Percentiles rank a stretch among this genome's conserved stretches.
phyloP scores from a whole-genome alignment of 2,329 filamentous ascomycete genomes.

The Ophiobolus disseminans region DNA sequence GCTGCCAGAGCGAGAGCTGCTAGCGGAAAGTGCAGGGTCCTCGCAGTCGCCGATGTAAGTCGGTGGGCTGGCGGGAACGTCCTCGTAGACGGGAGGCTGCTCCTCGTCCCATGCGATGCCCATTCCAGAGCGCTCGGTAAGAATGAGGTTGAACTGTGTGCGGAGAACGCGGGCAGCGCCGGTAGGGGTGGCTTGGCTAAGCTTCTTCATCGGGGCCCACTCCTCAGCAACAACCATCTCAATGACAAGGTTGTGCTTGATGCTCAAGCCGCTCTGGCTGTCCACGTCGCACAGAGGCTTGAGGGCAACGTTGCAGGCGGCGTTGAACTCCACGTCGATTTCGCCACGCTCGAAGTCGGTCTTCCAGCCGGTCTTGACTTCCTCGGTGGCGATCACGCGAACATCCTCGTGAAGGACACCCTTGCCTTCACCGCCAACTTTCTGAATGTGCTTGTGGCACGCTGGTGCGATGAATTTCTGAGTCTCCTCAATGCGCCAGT shows the following conservation, averaged over 20 bases:
- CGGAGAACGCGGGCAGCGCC: constrained; percentile 88
- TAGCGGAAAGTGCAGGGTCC: constrained; percentile 24
- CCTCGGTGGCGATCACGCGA: constrained; percentile 79
- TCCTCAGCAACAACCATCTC: constrained; percentile 96
- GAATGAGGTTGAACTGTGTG: constrained; percentile 84
- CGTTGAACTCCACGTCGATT: constrained; percentile 81
- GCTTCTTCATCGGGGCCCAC: constrained; percentile 73
- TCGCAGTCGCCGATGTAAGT: constrained; percentile 50
- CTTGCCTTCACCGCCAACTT: constrained; percentile 70
- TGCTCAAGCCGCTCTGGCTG: constrained; percentile 74
- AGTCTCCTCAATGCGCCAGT: constrained; percentile 91
- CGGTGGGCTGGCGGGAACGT: constrained; percentile 87
- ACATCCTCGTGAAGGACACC: constrained; percentile 76
- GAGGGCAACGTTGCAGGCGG: constrained; percentile 65
- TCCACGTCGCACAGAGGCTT: constrained; percentile 81
- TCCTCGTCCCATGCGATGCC: constrained; percentile 98
- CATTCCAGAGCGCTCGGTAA: constrained; percentile 84
- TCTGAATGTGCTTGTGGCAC: constrained; percentile 76
- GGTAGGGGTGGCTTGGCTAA: constrained; percentile 80
- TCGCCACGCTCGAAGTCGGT: constrained; percentile 75
- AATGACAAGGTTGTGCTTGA: constrained; percentile 84
- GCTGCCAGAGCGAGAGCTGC: constrained; percentile 32
- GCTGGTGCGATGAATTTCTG: constrained; percentile 79
- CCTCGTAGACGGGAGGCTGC: constrained; percentile 89
- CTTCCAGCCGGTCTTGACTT: constrained; percentile 91